Evolutionary conservation across 2,329 filamentous ascomycete genomes (phyloP), one percentile per base, ranked within the genome.

Genomic region (Curvularia eragrostidis): DNA sequence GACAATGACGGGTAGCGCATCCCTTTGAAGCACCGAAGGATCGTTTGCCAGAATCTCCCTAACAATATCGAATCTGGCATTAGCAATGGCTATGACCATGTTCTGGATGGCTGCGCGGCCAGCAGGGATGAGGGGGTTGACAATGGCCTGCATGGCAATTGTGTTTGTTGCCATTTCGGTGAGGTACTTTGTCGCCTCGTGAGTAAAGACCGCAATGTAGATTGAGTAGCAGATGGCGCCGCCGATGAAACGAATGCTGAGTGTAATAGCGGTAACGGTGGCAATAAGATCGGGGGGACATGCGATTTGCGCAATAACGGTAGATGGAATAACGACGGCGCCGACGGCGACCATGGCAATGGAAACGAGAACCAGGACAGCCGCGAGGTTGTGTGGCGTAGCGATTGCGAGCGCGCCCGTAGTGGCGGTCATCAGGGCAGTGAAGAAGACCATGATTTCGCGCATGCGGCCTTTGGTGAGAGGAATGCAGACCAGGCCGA

Each of bases 241-340:
- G 46, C 89, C 88, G 34, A 90, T 82, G 53, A 89, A 86, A 36
- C 89, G 87, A 63, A 91, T 85, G n/a, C 87, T 84, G 36, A 91
- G 82, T 0, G 88, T 90, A 21, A 91, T 78, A 5, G 89, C 87
- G 1, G 87, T 84, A 44, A 90, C 82, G 2, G 88, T 90, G 7
- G 87, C 88, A 61, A 91, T 90, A 5, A 90, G 80, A 53, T 90
- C 87, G 68, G 88, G 85, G 0, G 88, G 87, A 59, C 87, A 89
- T 63, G 90, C 86, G 65, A 90, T 89, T 9, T 86, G 87, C 6
- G 86, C 85, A 56, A 90, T 88, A 63, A 90, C 88, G 1, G 85
- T 87, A 1, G 85, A 84, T 0, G 88, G 88, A 5, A 91, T 85
- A 15, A 90, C 84, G 49, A 90, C 87, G 1, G 86, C 88, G 6